Percentiles rank a stretch among this genome's conserved stretches.
These are phyloP conservation scores for Aspergillus sclerotioniger DNA, from an alignment of 495 filamentous ascomycete genomes.

Conservation along the genomic window DNA sequence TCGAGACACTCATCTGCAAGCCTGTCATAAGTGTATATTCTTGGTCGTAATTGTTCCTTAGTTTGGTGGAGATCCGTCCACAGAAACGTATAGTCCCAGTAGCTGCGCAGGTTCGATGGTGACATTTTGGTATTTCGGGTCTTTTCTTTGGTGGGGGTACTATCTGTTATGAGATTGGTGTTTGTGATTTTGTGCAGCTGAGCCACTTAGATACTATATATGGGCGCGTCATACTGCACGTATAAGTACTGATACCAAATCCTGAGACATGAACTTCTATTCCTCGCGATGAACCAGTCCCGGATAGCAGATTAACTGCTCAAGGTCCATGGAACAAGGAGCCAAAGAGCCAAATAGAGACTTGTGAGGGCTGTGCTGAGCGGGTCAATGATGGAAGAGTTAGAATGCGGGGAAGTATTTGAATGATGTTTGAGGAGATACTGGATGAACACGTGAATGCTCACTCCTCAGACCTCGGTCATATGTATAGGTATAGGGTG, in stretches of 20 bases:
- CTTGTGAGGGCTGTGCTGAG: too few relatives aligned
- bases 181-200: not conserved
- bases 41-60: constrained; percentile 54
- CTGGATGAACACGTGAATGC: too few relatives aligned
- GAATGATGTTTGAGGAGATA: too few relatives aligned
- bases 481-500: too few relatives aligned
- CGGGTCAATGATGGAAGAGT: not conserved
- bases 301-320: constrained; percentile 10
- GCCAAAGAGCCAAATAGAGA: constrained; percentile 10
- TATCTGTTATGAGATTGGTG: not conserved
- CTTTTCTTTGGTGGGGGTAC: not conserved
- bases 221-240: not conserved
- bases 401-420: too few relatives aligned
- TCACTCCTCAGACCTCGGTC: too few relatives aligned
- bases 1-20: constrained; percentile 65
- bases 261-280: not conserved
- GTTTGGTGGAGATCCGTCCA: constrained; percentile 67
- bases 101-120: constrained; percentile 25
- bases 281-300: constrained; percentile 5
- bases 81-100: constrained; percentile 69
- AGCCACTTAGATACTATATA: not conserved
- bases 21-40: constrained; percentile 65
- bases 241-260: not conserved
- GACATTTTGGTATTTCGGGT: constrained; percentile 12
- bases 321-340: constrained; percentile 14